Evolutionary conservation across 2,329 filamentous ascomycete species (phyloP).

Genomic region (Lachnum nothofagi): DNA sequence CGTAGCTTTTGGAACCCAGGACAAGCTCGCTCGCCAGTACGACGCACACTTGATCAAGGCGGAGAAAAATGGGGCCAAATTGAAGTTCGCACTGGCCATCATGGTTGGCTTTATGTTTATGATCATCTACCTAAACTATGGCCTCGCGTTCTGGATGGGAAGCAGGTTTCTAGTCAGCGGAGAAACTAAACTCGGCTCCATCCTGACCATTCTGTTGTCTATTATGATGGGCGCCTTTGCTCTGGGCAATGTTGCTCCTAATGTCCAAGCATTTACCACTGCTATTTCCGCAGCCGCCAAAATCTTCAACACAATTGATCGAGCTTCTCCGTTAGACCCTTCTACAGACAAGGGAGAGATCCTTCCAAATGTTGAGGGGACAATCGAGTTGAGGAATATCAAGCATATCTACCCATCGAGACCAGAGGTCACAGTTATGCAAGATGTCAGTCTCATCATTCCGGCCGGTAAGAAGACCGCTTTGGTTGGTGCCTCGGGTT

Average conservation of each 20-base stretch:
- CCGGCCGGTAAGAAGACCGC: slow-evolving; percentile 90
- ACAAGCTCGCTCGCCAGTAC: slow-evolving; percentile 83
- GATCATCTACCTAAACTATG: slow-evolving; percentile 81
- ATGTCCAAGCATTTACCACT: slow-evolving; percentile 79
- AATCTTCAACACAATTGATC: slow-evolving; percentile 91
- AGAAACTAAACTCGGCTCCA: slow-evolving; percentile 60
- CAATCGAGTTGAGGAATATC: slow-evolving; percentile 73
- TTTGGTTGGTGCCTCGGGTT: slow-evolving; percentile 87
- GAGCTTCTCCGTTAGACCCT: slow-evolving; percentile 77
- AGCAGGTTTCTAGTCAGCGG: slow-evolving; percentile 66
- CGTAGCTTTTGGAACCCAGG: slow-evolving; percentile 87
- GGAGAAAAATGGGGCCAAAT: slow-evolving; percentile 69
- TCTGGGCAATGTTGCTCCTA: slow-evolving; percentile 79
- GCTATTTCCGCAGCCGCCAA: slow-evolving; percentile 80
- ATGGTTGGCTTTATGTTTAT: slow-evolving; percentile 84
- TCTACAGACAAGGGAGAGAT: slow-evolving; percentile 65
- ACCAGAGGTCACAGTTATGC: slow-evolving; percentile 83
- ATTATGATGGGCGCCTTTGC: slow-evolving; percentile 92
- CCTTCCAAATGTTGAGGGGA: slow-evolving; percentile 67
- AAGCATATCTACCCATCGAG: slow-evolving; percentile 94
- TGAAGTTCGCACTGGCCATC: slow-evolving; percentile 65
- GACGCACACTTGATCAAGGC: slow-evolving; percentile 68
- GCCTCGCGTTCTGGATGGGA: slow-evolving; percentile 83
- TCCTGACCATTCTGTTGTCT: slow-evolving; percentile 82
- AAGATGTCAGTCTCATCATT: slow-evolving; percentile 72